Percentiles rank a stretch among this genome's conserved stretches.
Conservation (phyloP, 768 basidiomycete genomes). For the Termitomyces sp. region DNA sequence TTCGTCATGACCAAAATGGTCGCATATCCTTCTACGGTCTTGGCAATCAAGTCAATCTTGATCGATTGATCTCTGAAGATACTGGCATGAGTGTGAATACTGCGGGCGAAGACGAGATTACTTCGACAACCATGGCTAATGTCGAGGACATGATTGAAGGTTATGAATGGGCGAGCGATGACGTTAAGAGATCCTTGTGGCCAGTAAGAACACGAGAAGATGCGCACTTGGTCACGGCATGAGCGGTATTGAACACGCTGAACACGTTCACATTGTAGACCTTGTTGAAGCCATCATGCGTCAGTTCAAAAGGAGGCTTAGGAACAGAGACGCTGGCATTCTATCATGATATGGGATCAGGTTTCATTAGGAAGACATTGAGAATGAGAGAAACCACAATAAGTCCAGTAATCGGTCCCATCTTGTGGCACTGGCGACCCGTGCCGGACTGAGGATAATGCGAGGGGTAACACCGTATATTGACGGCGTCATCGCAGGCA, state of each 20-base stretch:
- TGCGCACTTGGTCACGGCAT: constrained; percentile 49
- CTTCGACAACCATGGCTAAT: constrained; percentile 79
- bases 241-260: constrained; percentile 60
- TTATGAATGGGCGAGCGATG: constrained; percentile 92
- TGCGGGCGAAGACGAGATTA: constrained; percentile 65
- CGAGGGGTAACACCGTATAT: no score
- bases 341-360: constrained; percentile 22
- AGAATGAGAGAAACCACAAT: constrained; percentile 39
- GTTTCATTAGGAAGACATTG: not conserved
- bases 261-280: constrained; percentile 59
- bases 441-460: not conserved
- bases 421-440: constrained; percentile 12
- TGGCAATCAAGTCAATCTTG: constrained; percentile 65
- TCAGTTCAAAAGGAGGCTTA: constrained; percentile 56
- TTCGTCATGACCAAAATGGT: constrained; percentile 58
- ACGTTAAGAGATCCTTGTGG: no score
- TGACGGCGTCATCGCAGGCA: no score
- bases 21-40: constrained; percentile 83
- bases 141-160: constrained; percentile 99
- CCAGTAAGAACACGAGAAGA: no score
- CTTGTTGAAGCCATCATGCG: constrained; percentile 45
- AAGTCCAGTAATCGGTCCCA: constrained; percentile 45
- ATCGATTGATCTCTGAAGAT: constrained; percentile 56
- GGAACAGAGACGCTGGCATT: constrained; percentile 61
- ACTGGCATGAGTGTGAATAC: constrained; percentile 37